Conservation (phyloP, 345 rosid species). For the Crucihimalaya himalaica region DNA sequence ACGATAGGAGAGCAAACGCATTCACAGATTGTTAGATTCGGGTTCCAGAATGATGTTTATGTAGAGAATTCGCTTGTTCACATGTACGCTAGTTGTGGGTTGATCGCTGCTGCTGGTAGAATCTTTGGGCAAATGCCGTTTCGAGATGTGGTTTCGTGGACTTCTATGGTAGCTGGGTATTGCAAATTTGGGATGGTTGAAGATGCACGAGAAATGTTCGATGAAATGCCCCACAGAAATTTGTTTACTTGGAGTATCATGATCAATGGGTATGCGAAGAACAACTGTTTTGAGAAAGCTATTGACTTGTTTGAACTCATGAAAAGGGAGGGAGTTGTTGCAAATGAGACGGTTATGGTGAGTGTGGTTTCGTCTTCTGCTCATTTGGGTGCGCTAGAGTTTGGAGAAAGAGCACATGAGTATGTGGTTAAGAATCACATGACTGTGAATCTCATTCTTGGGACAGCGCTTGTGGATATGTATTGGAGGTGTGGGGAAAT, state of each 20-base stretch:
- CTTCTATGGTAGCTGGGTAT: slow-evolving; percentile 61
- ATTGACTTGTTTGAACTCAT: slow-evolving; percentile 54
- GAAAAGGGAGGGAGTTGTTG: slow-evolving; percentile 48
- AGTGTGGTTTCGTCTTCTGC: slow-evolving; percentile 71
- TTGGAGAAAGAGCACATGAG: slow-evolving; percentile 60
- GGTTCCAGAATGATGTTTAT: slow-evolving; percentile 56
- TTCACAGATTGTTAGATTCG: slow-evolving; percentile 52
- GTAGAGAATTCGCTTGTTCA: slow-evolving; percentile 67
- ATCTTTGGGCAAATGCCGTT: slow-evolving; percentile 43
- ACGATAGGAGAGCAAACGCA: slow-evolving; percentile 60
- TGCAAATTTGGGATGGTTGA: slow-evolving; percentile 48
- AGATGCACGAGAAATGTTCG: slow-evolving; percentile 65
- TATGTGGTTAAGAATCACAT: slow-evolving; percentile 49
- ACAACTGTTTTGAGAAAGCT: slow-evolving; percentile 48
- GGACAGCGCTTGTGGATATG: slow-evolving; percentile 76
- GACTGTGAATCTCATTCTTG: slow-evolving; percentile 56
- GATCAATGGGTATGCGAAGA: slow-evolving; percentile 68
- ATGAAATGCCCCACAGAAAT: slow-evolving; percentile 72
- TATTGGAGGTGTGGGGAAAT: slow-evolving; percentile 71
- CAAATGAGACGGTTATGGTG: slow-evolving; percentile 73
- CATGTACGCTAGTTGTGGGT: slow-evolving; percentile 62
- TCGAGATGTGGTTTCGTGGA: slow-evolving; percentile 72
- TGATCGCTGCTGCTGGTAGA: slow-evolving; percentile 48
- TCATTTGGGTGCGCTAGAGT: slow-evolving; percentile 63
- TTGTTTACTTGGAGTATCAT: slow-evolving; percentile 74